phyloP scores from a whole-genome alignment of 768 basidiomycete species.

The Leccinellum luteum region DNA sequence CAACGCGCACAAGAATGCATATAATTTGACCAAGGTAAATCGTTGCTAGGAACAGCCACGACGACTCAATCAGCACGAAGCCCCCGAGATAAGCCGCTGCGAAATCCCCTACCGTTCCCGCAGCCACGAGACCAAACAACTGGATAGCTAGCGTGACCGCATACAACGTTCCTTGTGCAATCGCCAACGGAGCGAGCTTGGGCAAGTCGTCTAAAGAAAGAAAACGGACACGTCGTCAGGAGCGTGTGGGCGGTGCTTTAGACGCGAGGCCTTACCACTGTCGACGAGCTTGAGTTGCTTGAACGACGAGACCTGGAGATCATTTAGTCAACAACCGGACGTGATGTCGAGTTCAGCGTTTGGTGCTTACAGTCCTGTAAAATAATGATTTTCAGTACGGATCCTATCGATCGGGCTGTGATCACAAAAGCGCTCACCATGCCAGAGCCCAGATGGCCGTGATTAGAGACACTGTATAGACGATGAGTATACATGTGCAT shows the following conservation, averaged over 20 bases:
- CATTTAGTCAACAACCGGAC: not conserved
- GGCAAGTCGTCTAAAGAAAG: slow-evolving; percentile 37
- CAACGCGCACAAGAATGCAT: slow-evolving; percentile 49
- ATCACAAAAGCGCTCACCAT: slow-evolving; percentile 45
- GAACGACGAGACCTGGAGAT: slow-evolving; percentile 58
- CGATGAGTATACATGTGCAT: not conserved
- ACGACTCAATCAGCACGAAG: not conserved
- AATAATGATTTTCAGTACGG: not conserved
- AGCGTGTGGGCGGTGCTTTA: not conserved
- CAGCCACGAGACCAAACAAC: slow-evolving; percentile 52
- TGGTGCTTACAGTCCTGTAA: slow-evolving; percentile 25
- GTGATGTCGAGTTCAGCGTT: not conserved
- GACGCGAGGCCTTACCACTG: slow-evolving; percentile 39
- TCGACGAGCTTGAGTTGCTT: slow-evolving; percentile 48
- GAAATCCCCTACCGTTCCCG: slow-evolving; percentile 42
- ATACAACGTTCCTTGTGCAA: slow-evolving; percentile 61
- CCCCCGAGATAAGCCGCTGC: not conserved
- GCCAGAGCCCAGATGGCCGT: slow-evolving; percentile 59
- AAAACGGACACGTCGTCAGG: not conserved
- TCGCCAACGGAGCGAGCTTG: slow-evolving; percentile 51
- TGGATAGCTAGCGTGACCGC: slow-evolving; percentile 50
- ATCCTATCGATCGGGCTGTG: not conserved
- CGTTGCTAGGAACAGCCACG: slow-evolving; percentile 45
- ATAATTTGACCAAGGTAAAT: slow-evolving; percentile 49
- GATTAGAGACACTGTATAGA: slow-evolving; percentile 37